These are phyloP conservation scores for Phytopythium chamaehyphon DNA, from an alignment of 352 stramenopile genomes.

Conservation along the genomic window DNA sequence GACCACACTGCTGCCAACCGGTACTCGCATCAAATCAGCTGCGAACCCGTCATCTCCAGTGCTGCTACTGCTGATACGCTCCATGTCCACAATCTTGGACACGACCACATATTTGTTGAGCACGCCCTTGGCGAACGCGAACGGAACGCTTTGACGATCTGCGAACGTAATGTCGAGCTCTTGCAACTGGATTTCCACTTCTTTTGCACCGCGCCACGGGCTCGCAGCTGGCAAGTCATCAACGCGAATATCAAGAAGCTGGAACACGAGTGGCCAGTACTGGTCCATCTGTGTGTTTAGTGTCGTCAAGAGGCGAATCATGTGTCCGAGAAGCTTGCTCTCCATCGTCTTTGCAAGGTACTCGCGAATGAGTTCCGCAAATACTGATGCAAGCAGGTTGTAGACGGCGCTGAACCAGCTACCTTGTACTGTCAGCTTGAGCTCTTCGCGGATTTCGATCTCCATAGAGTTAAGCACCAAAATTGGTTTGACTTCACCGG, in stretches of 20 bases:
- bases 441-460: conserved; percentile 79
- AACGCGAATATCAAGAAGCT: conserved; percentile 73
- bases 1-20: conserved; percentile 54
- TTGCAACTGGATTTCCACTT: conserved; percentile 64
- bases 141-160: conserved; percentile 44
- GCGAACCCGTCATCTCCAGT: conserved; percentile 15
- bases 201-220: conserved; percentile 73
- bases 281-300: conserved; percentile 83
- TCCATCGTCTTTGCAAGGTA: conserved; percentile 86
- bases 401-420: conserved; percentile 87
- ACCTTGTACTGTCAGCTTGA: conserved; percentile 78
- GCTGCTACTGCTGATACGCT: conserved; percentile 8
- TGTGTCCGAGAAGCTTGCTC: conserved; percentile 73
- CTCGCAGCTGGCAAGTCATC: conserved; percentile 74
- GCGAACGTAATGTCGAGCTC: conserved; percentile 62
- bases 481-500: conserved; percentile 59
- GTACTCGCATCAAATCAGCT: conserved; percentile 39
- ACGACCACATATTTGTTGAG: conserved; percentile 71
- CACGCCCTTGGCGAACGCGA: conserved; percentile 65
- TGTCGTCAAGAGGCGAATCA: conserved; percentile 79
- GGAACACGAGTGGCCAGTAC: conserved; percentile 82
- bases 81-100: conserved; percentile 40
- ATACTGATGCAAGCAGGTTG: conserved; percentile 74
- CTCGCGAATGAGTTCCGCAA: conserved; percentile 74
- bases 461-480: conserved; percentile 81